phyloP scores from a whole-genome alignment of 768 basidiomycete species.

The Peribolospora baueri region DNA sequence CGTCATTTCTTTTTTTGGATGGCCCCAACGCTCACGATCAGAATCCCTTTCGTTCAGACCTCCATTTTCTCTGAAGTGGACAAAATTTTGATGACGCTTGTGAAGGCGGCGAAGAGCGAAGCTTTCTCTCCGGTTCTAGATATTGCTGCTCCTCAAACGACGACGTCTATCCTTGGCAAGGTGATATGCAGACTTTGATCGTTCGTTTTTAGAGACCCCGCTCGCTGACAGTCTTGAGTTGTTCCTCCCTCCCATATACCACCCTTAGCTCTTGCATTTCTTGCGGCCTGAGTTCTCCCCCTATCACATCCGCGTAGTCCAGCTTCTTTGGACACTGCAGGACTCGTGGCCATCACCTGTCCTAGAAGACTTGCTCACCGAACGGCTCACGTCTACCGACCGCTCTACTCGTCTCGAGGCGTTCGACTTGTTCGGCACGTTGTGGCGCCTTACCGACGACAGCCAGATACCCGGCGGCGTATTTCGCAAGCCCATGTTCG shows the following conservation, averaged over 20 bases:
- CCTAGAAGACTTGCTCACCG: conserved; percentile 56
- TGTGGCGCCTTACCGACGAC: conserved; percentile 90
- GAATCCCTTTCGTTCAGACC: too few species aligned
- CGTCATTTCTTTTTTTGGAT: too few species aligned
- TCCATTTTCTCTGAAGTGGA: too few species aligned
- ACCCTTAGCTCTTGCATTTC: conserved; percentile 40
- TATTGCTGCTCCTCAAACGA: too few species aligned
- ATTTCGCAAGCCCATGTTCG: conserved; percentile 66
- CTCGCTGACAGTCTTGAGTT: too few species aligned
- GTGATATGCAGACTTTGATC: too few species aligned
- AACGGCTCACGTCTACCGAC: conserved; percentile 37
- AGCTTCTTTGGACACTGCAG: conserved; percentile 59
- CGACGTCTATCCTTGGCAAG: too few species aligned
- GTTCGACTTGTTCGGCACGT: conserved; percentile 68
- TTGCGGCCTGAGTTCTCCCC: conserved; percentile 30
- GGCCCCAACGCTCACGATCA: too few species aligned
- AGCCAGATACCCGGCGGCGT: conserved; percentile 50
- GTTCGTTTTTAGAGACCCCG: too few species aligned
- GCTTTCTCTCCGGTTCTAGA: too few species aligned
- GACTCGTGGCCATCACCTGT: conserved; percentile 30
- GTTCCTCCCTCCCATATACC: background rate
- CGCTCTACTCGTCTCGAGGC: conserved; percentile 29
- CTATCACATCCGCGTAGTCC: conserved; percentile 61
- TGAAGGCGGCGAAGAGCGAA: too few species aligned
- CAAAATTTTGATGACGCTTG: too few species aligned